These are phyloP conservation scores for Amauroascus verrucosus DNA, from an alignment of 2,329 filamentous ascomycete genomes.

Conservation along the genomic window DNA sequence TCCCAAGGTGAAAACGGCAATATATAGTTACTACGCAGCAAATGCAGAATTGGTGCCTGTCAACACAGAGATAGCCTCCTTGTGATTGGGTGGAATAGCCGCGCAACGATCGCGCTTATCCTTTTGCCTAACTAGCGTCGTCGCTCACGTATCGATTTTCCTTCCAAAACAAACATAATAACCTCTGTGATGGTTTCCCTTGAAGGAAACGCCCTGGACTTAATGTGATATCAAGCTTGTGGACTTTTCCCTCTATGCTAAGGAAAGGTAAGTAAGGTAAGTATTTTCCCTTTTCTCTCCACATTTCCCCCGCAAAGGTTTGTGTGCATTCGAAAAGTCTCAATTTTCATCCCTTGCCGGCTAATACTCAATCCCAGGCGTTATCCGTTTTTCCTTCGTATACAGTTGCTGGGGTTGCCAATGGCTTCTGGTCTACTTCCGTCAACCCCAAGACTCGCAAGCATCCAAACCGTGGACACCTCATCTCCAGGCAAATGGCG, in stretches of 20 bases:
- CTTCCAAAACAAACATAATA: slow-evolving; percentile 6
- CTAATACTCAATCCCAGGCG: not conserved
- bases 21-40: too few relatives aligned
- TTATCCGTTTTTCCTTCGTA: slow-evolving; percentile 1
- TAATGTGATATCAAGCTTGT: not conserved
- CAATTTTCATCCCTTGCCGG: not conserved
- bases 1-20: too few relatives aligned
- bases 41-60: too few relatives aligned
- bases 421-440: slow-evolving; percentile 32
- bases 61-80: too few relatives aligned
- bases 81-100: not conserved
- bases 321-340: slow-evolving; percentile 8
- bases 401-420: slow-evolving; percentile 9
- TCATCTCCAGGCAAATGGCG: slow-evolving; percentile 67
- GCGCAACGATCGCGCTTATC: slow-evolving; percentile 9
- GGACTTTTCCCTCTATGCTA: not conserved
- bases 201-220: not conserved
- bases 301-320: slow-evolving; percentile 18
- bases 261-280: slow-evolving; percentile 16
- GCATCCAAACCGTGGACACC: slow-evolving; percentile 20
- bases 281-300: slow-evolving; percentile 15
- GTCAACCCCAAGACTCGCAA: slow-evolving; percentile 33
- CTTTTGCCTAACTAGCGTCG: not conserved
- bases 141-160: not conserved
- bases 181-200: not conserved